Evolutionary conservation across 1,284 basidiomycete genomes (phyloP).

Genomic region (Anthracocystis panici-leucophaei): DNA sequence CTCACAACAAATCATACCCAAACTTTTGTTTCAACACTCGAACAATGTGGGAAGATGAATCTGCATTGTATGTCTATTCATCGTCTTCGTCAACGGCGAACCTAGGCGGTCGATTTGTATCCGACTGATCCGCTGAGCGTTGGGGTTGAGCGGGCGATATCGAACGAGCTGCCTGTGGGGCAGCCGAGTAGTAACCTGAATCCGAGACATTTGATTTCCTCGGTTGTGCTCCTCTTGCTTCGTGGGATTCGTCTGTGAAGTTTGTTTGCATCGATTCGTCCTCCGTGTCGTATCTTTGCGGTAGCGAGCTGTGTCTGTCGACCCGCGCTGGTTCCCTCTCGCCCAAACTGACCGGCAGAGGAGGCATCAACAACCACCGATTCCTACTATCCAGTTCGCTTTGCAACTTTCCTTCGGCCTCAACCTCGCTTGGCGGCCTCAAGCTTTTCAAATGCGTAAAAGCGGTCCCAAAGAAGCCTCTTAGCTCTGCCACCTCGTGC

Average conservation of each 20-base stretch:
- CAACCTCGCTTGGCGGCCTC: constrained; percentile 26
- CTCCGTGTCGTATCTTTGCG: background rate
- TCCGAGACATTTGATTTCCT: constrained; percentile 41
- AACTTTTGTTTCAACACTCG: background rate
- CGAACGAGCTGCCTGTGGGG: background rate
- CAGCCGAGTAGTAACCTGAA: constrained; percentile 34
- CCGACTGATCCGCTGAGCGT: constrained; percentile 9
- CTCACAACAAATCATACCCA: constrained; percentile 21
- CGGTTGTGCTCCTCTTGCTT: background rate
- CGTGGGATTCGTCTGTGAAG: constrained; percentile 2
- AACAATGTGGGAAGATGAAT: background rate
- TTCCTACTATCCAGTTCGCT: constrained; percentile 18
- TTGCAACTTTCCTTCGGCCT: constrained; percentile 28
- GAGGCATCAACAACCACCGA: constrained; percentile 15
- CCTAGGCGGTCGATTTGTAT: constrained; percentile 30
- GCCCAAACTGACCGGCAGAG: constrained; percentile 7
- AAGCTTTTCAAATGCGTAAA: constrained; percentile 57
- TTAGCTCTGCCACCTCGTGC: constrained; percentile 64
- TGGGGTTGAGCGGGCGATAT: constrained; percentile 6
- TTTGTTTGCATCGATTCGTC: constrained; percentile 27
- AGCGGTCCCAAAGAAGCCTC: constrained; percentile 64
- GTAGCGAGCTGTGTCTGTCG: background rate
- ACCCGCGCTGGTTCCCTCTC: background rate
- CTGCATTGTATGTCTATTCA: constrained; percentile 1
- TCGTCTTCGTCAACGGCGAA: constrained; percentile 36